Percentiles rank a stretch among this genome's conserved stretches.
These are phyloP conservation scores for Fusarium papillatum DNA, from an alignment of 2,329 filamentous ascomycete genomes.

Conservation along the genomic window DNA sequence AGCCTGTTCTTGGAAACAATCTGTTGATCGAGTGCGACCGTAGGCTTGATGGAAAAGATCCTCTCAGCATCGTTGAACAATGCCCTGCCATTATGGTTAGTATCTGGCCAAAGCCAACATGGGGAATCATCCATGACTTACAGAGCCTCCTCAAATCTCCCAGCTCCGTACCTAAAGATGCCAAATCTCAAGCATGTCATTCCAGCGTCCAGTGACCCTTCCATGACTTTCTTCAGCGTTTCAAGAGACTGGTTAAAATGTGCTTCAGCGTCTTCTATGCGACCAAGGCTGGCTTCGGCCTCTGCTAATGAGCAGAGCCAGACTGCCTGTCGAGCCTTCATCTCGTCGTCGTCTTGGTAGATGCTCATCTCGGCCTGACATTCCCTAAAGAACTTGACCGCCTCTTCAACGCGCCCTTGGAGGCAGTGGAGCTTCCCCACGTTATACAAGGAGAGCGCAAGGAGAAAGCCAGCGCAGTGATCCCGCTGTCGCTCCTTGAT, in stretches of 20 bases:
- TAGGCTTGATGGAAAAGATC: background rate
- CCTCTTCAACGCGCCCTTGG: background rate
- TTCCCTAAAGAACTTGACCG: background rate
- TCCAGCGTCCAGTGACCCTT: background rate
- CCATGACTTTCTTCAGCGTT: background rate
- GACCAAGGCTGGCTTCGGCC: background rate
- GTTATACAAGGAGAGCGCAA: background rate
- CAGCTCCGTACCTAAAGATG: background rate
- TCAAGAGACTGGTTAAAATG: background rate
- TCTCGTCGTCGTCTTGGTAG: background rate
- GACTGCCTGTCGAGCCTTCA: background rate
- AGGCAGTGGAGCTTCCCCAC: background rate
- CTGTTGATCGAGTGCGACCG: background rate
- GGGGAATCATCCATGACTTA: background rate
- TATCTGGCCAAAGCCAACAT: background rate
- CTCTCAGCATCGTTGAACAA: background rate
- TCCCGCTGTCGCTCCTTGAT: background rate
- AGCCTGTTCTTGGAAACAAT: background rate
- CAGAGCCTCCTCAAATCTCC: background rate
- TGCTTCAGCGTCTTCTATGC: background rate
- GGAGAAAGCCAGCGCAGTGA: background rate
- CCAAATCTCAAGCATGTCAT: background rate
- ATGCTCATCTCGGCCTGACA: background rate
- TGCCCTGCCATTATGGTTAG: background rate
- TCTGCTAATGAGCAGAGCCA: background rate